A percentile compares a stretch with the other conserved stretches of the same genome.
Evolutionary conservation across 1,284 basidiomycete genomes (phyloP).

Genomic region (Ceratobasidium sp.): DNA sequence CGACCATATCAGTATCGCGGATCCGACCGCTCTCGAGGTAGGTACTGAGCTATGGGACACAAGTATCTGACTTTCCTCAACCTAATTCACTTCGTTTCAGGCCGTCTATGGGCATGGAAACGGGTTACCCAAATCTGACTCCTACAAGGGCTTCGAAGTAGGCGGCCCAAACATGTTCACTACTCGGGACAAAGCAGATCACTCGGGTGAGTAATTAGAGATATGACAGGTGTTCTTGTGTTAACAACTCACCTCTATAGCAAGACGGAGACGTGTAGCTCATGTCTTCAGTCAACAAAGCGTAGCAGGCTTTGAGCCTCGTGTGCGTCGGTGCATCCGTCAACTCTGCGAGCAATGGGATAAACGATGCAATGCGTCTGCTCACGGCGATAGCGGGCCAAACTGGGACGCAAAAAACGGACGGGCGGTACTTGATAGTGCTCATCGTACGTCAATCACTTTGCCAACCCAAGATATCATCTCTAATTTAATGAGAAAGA

Average conservation of each 20-base stretch:
- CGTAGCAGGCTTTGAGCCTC: conserved; percentile 70
- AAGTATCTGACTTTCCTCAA: no score
- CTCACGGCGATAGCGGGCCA: conserved; percentile 63
- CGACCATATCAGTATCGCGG: conserved; percentile 86
- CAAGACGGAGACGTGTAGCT: conserved; percentile 90
- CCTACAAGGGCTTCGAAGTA: conserved; percentile 79
- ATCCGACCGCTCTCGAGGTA: conserved; percentile 77
- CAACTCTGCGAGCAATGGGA: conserved; percentile 80
- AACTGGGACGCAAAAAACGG: conserved; percentile 73
- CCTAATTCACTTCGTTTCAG: background rate
- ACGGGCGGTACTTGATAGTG: conserved; percentile 77
- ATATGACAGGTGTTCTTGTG: background rate
- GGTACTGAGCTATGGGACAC: background rate
- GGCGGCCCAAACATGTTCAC: conserved; percentile 75
- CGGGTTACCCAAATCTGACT: conserved; percentile 79
- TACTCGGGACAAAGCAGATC: conserved; percentile 83
- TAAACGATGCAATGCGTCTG: conserved; percentile 70
- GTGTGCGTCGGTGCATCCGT: conserved; percentile 79
- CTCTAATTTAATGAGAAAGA: conserved; percentile 52
- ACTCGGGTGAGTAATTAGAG: conserved; percentile 61
- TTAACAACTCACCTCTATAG: conserved; percentile 50
- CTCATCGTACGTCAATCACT: conserved; percentile 69
- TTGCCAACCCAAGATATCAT: conserved; percentile 1
- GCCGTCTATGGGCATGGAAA: conserved; percentile 75
- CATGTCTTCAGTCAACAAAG: conserved; percentile 90